A percentile compares a stretch with the other conserved stretches of the same genome.
Evolutionary conservation across 2,329 filamentous ascomycete species (phyloP).

Genomic region (Botryotinia convoluta): DNA sequence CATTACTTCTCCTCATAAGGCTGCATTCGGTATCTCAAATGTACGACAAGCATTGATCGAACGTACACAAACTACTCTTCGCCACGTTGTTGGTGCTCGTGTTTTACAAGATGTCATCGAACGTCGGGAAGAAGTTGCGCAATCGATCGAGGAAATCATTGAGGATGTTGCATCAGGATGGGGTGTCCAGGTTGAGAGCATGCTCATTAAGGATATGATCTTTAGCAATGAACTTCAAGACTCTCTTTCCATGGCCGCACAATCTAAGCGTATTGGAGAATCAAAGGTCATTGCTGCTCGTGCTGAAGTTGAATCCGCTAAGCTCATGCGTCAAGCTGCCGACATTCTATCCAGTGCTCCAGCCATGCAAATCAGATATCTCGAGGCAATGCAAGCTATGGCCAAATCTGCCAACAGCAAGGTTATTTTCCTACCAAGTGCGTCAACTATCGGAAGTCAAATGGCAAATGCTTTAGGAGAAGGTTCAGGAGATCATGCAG

Average conservation of each 20-base stretch:
- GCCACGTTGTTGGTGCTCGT: slow-evolving; percentile 92
- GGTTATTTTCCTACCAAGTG: slow-evolving; percentile 76
- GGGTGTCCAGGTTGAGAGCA: slow-evolving; percentile 95
- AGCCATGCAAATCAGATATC: slow-evolving; percentile 97
- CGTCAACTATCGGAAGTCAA: slow-evolving; percentile 57
- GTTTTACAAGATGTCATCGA: slow-evolving; percentile 98
- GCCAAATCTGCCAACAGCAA: slow-evolving; percentile 88
- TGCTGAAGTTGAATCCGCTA: slow-evolving; percentile 94
- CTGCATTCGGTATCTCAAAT: slow-evolving; percentile 93
- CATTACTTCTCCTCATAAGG: slow-evolving; percentile 92
- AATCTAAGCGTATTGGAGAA: slow-evolving; percentile 97
- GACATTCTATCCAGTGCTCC: slow-evolving; percentile 89
- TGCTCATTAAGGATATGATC: slow-evolving; percentile 99
- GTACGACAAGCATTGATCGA: slow-evolving; percentile 95
- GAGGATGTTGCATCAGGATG: slow-evolving; percentile 91
- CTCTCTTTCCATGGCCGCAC: slow-evolving; percentile 94
- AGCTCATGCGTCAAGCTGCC: slow-evolving; percentile 88
- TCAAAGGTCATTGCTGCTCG: slow-evolving; percentile 97
- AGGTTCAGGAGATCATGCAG: slow-evolving; percentile 50
- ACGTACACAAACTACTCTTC: slow-evolving; percentile 94
- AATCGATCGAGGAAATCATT: slow-evolving; percentile 94
- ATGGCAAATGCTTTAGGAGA: slow-evolving; percentile 53
- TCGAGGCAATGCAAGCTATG: slow-evolving; percentile 99
- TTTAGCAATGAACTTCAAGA: slow-evolving; percentile 96
- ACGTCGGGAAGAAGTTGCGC: slow-evolving; percentile 93